Conservation (phyloP, 1,284 basidiomycete genomes). For the Austroboletus niveus region DNA sequence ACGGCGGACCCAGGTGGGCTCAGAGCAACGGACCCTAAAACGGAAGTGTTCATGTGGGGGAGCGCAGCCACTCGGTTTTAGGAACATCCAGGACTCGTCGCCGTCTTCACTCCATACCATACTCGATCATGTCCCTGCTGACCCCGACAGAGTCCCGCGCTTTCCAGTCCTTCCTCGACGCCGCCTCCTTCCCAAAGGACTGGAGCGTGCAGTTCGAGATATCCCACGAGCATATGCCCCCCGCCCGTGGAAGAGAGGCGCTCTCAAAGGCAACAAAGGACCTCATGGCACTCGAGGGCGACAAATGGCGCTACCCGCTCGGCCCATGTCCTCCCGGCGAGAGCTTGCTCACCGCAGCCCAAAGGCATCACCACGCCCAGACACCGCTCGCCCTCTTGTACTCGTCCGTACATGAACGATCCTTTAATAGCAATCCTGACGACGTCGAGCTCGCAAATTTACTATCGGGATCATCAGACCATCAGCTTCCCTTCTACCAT, state of each 20-base stretch:
- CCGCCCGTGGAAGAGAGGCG: conserved; percentile 49
- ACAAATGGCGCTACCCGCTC: conserved; percentile 28
- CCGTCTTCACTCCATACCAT: conserved; percentile 7
- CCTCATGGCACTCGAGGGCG: conserved; percentile 35
- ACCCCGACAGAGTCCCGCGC: conserved; percentile 49
- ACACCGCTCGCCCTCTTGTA: conserved; percentile 16
- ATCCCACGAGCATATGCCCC: conserved; percentile 36
- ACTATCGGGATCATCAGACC: not conserved
- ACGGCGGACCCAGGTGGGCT: too few relatives aligned
- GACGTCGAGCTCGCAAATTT: conserved; percentile 4
- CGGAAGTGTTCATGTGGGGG: conserved; percentile 24
- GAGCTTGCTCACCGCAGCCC: conserved; percentile 8
- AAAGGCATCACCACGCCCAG: conserved; percentile 17
- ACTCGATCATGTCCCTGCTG: conserved; percentile 40
- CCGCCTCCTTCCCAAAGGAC: conserved; percentile 36
- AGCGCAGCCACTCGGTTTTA: conserved; percentile 29
- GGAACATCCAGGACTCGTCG: conserved; percentile 20
- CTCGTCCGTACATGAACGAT: conserved; percentile 19
- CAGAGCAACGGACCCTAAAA: conserved; percentile 20
- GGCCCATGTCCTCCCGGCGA: conserved; percentile 14
- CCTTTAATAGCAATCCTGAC: conserved; percentile 3
- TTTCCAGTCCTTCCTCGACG: conserved; percentile 53
- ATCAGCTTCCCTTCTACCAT: conserved; percentile 20
- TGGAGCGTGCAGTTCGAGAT: conserved; percentile 38
- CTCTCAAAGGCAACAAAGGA: conserved; percentile 68